phyloP scores from a whole-genome alignment of 2,329 filamentous ascomycete species.

The Curvularia hawaiiensis region DNA sequence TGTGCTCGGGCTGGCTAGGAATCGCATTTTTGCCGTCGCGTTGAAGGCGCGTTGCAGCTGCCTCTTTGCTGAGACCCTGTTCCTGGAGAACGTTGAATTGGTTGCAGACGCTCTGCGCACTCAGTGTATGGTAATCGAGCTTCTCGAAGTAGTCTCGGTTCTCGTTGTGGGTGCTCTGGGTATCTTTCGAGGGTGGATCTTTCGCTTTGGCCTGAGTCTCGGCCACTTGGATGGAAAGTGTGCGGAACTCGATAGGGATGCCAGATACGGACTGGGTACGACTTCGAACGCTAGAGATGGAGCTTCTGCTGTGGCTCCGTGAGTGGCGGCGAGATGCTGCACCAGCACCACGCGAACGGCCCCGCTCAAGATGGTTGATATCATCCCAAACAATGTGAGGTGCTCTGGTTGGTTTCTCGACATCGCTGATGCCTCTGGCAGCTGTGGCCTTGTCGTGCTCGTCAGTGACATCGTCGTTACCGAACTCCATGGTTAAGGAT shows the following conservation, averaged over 20 bases:
- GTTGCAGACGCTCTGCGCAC: not conserved
- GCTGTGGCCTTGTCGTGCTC: not conserved
- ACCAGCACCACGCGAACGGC: not conserved
- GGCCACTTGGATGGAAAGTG: constrained; percentile 1
- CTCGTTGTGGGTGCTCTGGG: not conserved
- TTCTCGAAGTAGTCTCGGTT: constrained; percentile 1
- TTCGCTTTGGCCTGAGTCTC: not conserved
- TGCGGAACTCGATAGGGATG: constrained; percentile 3
- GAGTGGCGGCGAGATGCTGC: not conserved
- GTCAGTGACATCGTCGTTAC: not conserved
- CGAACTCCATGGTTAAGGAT: not conserved
- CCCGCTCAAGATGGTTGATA: not conserved
- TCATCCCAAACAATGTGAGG: not conserved
- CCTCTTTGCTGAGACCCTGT: constrained; percentile 5
- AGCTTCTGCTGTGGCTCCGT: not conserved
- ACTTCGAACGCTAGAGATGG: constrained; percentile 2
- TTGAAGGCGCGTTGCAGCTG: constrained; percentile 1
- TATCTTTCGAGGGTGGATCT: not conserved
- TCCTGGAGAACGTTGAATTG: not conserved
- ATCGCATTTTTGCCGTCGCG: constrained; percentile 2
- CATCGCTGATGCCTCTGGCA: not conserved
- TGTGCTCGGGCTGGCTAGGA: not conserved
- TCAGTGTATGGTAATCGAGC: constrained; percentile 3
- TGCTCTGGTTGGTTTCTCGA: not conserved
- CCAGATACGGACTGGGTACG: constrained; percentile 1